Evolutionary conservation across 108 stramenopile genomes (phyloP).

Genomic region (Nitzschia inconspicua): DNA sequence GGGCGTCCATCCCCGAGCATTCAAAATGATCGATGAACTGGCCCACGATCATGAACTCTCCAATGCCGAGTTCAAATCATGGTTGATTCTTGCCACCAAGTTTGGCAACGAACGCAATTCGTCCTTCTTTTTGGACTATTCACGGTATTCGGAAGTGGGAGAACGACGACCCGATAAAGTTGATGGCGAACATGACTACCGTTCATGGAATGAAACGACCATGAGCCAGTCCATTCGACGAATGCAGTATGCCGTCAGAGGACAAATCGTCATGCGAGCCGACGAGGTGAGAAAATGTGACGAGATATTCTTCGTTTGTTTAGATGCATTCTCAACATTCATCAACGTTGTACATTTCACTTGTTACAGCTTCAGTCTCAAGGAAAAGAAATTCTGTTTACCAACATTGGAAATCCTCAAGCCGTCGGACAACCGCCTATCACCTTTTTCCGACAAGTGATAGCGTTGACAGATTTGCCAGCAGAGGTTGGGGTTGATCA

Average conservation of each 20-base stretch:
- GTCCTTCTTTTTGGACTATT: constrained; percentile 20
- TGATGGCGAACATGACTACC: background rate
- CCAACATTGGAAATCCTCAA: constrained; percentile 97
- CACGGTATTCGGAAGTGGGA: constrained; percentile 37
- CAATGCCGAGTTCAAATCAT: constrained; percentile 36
- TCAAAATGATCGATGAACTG: constrained; percentile 20
- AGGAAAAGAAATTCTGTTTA: constrained; percentile 67
- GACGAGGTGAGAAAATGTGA: constrained; percentile 41
- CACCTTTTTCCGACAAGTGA: constrained; percentile 87
- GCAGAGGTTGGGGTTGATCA: constrained; percentile 65
- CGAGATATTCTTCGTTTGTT: constrained; percentile 50
- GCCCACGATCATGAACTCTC: constrained; percentile 15
- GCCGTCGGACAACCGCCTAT: constrained; percentile 86
- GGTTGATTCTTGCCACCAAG: constrained; percentile 62
- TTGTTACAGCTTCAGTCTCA: background rate
- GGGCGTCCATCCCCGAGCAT: constrained; percentile 25
- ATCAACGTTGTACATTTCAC: no score
- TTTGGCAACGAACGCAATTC: constrained; percentile 43
- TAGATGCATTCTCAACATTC: no score
- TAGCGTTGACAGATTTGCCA: constrained; percentile 77
- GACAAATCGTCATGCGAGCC: constrained; percentile 59
- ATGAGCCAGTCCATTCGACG: constrained; percentile 30
- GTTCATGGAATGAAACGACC: constrained; percentile 33
- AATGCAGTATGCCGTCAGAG: constrained; percentile 72
- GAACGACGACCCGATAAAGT: constrained; percentile 8